Base-by-base conservation (phyloP, 345 rosid species). In the Syzygium jambos region DNA sequence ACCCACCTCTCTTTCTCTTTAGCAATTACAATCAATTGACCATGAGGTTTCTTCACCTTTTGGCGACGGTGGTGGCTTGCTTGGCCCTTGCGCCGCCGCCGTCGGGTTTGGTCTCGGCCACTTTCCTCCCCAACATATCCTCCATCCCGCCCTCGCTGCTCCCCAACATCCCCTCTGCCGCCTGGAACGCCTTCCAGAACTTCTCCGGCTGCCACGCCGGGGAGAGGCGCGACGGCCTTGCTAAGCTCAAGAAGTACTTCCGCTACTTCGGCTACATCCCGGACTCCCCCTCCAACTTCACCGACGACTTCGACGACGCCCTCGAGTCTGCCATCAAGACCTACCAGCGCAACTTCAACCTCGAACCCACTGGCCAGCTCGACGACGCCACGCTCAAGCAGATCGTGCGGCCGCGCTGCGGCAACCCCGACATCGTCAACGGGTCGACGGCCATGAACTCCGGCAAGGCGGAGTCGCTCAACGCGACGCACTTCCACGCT, bases 401-500 rank as follows among this genome's bases (percentile, higher is more conserved):
- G 84, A 91, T 97, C 87, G 89, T 93, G n/a, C 91, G 89, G 43
- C 99, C 99, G 0, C 91, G 99, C 80, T 97, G 99, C 73, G 99
- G 99, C 10, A 95, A 95, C 88, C 95, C 99, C 5, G 99, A 97
- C 54, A 89, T 97, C 23, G 91, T 97, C 89, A 97, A 97, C 91
- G 99, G 99, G 6, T 88, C 98, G 2, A 92, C 95, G 5, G 53
- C 92, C 16, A 97, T 97, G 99, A 95, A 92, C 85, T 94, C 93
- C 17, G 93, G 93, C 73, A 94, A 91, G 77, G 87, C 93, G 49
- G n/a, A 91, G 9, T 38, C 89, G 11, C 86, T 93, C 38, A 30
- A 91, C 9, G 49, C 89, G 9, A 17, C 82, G 6, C 92, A 52
- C 56, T 86, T 93, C 88, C 98, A 93, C 87, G 29, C 95, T 7